Evolutionary conservation across 1,284 basidiomycete genomes (phyloP).

Genomic region (Malassezia sp.): DNA sequence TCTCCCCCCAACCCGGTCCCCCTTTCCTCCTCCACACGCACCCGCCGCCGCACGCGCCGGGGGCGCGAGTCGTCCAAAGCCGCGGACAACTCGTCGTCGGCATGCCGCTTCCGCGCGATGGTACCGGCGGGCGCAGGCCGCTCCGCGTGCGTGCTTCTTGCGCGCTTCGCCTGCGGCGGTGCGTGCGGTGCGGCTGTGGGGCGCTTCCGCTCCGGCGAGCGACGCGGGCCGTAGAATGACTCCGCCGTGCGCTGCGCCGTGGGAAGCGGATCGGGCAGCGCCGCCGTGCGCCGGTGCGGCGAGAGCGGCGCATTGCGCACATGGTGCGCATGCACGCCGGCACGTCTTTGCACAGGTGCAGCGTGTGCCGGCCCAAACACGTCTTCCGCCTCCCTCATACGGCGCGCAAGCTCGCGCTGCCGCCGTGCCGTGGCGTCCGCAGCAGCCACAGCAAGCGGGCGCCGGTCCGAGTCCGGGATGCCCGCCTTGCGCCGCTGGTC

Average conservation of each 20-base stretch:
- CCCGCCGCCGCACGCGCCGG: too few species aligned
- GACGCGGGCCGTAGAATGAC: too few species aligned
- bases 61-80: too few species aligned
- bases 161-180: not conserved
- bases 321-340: not conserved
- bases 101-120: too few species aligned
- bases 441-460: conserved; percentile 7
- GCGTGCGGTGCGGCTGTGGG: not conserved
- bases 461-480: conserved; percentile 13
- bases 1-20: too few species aligned
- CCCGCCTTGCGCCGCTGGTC: conserved; percentile 16
- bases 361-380: conserved; percentile 7
- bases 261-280: too few species aligned
- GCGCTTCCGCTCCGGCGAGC: not conserved
- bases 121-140: too few species aligned
- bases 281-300: too few species aligned
- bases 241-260: not conserved
- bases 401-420: conserved; percentile 3
- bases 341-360: not conserved
- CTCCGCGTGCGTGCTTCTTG: too few species aligned
- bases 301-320: not conserved
- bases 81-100: too few species aligned
- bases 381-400: conserved; percentile 4
- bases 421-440: conserved; percentile 10
- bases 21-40: too few species aligned